A percentile compares a stretch with the other conserved stretches of the same genome.
Conservation (phyloP, 495 filamentous ascomycete genomes). For the Neurospora sp. region DNA sequence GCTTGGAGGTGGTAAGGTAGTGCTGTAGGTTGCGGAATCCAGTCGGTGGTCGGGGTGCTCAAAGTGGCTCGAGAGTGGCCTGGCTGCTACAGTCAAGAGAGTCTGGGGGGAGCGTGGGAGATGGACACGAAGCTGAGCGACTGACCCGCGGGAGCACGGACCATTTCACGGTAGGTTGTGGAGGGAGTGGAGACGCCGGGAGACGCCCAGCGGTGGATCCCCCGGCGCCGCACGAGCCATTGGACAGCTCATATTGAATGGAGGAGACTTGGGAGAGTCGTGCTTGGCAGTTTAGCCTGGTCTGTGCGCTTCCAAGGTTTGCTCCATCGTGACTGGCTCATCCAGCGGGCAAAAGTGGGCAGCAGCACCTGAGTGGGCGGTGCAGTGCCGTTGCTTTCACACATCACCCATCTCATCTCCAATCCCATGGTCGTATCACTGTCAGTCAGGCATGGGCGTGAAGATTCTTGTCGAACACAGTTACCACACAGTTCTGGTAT, state of each 20-base stretch:
- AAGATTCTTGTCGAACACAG: background rate
- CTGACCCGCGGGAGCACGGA: constrained; percentile 1
- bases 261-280: background rate
- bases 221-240: background rate
- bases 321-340: background rate
- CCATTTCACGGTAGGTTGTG: background rate
- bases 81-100: background rate
- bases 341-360: background rate
- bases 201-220: background rate
- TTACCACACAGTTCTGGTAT: background rate
- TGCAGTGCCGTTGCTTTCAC: background rate
- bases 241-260: background rate
- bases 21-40: background rate
- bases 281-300: background rate
- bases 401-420: background rate
- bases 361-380: background rate
- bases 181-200: constrained; percentile 3
- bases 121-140: constrained; percentile 17
- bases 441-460: background rate
- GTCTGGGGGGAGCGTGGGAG: constrained; percentile 15
- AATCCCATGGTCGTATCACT: background rate
- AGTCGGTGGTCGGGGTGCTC: background rate
- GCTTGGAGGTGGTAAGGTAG: constrained; percentile 5
- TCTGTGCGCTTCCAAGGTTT: background rate
- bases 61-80: background rate